Conservation (phyloP, 2,329 filamentous ascomycete genomes). For the Colletotrichum costaricense region DNA sequence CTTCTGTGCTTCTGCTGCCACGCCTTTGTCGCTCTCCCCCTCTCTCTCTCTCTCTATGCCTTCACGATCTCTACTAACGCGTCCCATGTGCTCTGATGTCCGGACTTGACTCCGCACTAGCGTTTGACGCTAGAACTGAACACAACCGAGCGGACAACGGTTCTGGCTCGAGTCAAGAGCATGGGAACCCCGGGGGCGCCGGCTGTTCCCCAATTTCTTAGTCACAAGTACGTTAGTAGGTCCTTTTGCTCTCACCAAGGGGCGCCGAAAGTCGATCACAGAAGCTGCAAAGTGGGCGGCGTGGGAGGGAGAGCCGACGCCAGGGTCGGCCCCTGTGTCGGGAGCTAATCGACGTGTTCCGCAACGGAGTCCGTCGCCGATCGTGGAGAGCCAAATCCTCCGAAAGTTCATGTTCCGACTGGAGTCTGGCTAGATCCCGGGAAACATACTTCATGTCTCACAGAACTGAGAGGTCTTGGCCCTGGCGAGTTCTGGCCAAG, state of each 20-base stretch:
- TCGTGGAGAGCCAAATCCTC: conserved; percentile 25
- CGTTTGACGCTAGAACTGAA: conserved; percentile 33
- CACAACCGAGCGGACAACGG: conserved; percentile 20
- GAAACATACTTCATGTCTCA: conserved; percentile 1
- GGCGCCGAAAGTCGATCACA: neutral
- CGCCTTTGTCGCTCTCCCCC: neutral
- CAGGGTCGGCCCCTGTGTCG: conserved; percentile 25
- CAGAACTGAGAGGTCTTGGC: conserved; percentile 19
- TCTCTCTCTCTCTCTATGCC: too few species aligned
- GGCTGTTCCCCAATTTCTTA: neutral
- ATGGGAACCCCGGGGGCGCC: conserved; percentile 13
- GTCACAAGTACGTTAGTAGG: neutral
- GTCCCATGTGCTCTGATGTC: conserved; percentile 24
- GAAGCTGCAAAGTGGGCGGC: neutral
- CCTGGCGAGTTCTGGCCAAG: neutral
- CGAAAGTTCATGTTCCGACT: conserved; percentile 14
- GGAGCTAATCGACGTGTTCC: conserved; percentile 30
- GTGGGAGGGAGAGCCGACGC: neutral
- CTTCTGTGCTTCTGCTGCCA: neutral
- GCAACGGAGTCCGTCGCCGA: conserved; percentile 31
- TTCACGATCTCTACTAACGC: neutral
- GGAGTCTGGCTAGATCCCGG: conserved; percentile 10
- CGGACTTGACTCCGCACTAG: conserved; percentile 30
- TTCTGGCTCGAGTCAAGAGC: conserved; percentile 16
- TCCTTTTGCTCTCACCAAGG: neutral